Base-by-base conservation (phyloP, 2,329 filamentous ascomycete species). In the Parastagonospora nodorum region DNA sequence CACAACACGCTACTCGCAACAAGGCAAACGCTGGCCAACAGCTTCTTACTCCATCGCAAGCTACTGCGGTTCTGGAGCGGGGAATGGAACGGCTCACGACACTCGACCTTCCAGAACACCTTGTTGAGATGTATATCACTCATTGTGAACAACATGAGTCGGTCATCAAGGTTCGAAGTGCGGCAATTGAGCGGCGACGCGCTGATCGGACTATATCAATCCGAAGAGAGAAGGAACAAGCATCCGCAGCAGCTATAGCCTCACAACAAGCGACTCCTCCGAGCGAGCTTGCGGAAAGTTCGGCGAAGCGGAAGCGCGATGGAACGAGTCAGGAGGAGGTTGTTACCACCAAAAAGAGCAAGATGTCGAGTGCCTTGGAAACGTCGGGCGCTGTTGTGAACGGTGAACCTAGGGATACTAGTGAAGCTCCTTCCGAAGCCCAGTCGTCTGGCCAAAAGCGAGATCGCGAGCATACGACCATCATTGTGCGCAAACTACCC, bases 91-190 rank as follows among this genome's bases (percentile, higher is more conserved):
- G 81, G 50, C 73, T 83, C 16, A 78, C 80, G 39, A 83, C 81
- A 2, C 74, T 94, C 14, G 89, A 94, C 68, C 89, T 86, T 82
- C 89, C 90, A 0, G 89, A 92, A 66, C 86, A 85, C 62, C 78
- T 92, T 29, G 77, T 92, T 59, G 87, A 90, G 47, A 80, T 91
- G 39, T 92, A 89, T 62, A 74, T 88, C 39, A 84, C 87, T 52
- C 89, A 93, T 69, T 96, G 92, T 70, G 92, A 96, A 71, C 90
- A 96, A 65, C 92, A 96, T 64, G 93, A 97, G 72, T 84, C 87
- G 47, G 87, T 90, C 1, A 81, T 88, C 24, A 86, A 87, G 42
- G 80, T 97, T 7, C 87, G 92, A 48, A 81, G 82, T 58, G 90
- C 89, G 5, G 80, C 90, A 12, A 85, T 95, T 55, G 84, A 86